Evolutionary conservation across 2,329 filamentous ascomycete genomes (phyloP).

Genomic region (Sordariomycetes sp.): DNA sequence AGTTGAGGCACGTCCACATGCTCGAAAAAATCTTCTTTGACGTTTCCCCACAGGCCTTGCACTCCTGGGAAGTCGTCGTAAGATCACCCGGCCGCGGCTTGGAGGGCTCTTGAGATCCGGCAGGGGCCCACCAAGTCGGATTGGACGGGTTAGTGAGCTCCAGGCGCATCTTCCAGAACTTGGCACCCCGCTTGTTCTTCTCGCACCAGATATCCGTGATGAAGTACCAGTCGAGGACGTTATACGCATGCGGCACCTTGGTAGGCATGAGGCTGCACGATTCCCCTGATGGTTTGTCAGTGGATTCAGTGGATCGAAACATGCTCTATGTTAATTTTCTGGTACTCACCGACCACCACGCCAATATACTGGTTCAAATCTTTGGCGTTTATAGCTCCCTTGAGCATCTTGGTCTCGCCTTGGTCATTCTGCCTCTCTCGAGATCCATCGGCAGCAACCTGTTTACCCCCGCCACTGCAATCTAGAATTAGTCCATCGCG

Average conservation of each 20-base stretch:
- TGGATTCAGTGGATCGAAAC: background rate
- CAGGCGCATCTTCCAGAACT: conserved; percentile 46
- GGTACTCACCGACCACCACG: conserved; percentile 25
- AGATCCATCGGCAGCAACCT: background rate
- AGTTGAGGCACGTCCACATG: conserved; percentile 18
- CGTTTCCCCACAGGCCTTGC: conserved; percentile 23
- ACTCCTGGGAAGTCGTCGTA: conserved; percentile 15
- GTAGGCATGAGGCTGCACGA: conserved; percentile 35
- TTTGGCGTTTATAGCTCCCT: conserved; percentile 42
- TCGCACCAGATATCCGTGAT: conserved; percentile 62
- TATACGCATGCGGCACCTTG: conserved; percentile 46
- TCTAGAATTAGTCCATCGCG: conserved; percentile 6
- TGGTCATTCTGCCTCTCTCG: conserved; percentile 10
- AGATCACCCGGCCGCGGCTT: conserved; percentile 18
- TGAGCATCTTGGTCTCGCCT: conserved; percentile 1
- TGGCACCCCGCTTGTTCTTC: conserved; percentile 24
- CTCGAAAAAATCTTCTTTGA: conserved; percentile 25
- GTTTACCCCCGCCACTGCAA: conserved; percentile 8
- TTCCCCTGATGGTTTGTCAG: conserved; percentile 26
- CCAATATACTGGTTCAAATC: conserved; percentile 27
- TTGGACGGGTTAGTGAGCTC: conserved; percentile 45
- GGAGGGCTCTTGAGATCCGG: conserved; percentile 15
- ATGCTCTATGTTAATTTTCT: background rate
- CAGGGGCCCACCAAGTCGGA: conserved; percentile 43
- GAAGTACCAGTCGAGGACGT: conserved; percentile 58